Percentiles rank a stretch among this genome's conserved stretches.
phyloP scores from a whole-genome alignment of 495 filamentous ascomycete genomes.

The Penicillium steckii region DNA sequence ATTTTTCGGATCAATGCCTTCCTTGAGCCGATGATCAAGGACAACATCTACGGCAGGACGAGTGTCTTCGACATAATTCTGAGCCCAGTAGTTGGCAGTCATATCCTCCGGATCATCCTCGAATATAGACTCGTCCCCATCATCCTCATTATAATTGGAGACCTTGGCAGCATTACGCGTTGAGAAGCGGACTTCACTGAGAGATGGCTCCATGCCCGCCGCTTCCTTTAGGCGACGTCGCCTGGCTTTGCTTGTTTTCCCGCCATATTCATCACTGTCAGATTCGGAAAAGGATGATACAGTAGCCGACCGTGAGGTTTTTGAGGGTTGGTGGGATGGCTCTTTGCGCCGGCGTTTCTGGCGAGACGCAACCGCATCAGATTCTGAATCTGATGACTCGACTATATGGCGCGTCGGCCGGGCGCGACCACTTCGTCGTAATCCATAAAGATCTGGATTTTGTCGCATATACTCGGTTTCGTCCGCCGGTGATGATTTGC shows the following conservation, averaged over 20 bases:
- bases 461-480: conserved; percentile 82
- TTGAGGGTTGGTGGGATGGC: conserved; percentile 41
- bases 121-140: conserved; percentile 72
- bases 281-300: conserved; percentile 42
- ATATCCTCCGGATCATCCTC: conserved; percentile 62
- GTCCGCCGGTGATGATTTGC: conserved; percentile 67
- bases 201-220: conserved; percentile 57
- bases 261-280: conserved; percentile 69
- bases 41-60: conserved; percentile 84
- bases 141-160: conserved; percentile 85
- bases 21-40: conserved; percentile 77
- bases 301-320: conserved; percentile 45
- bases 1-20: conserved; percentile 58
- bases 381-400: conserved; percentile 70
- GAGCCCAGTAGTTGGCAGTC: conserved; percentile 62
- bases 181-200: conserved; percentile 83
- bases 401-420: conserved; percentile 55
- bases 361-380: conserved; percentile 42
- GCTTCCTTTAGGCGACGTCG: conserved; percentile 62
- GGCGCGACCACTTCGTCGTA: conserved; percentile 79
- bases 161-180: conserved; percentile 82
- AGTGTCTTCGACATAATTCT: conserved; percentile 63
- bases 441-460: conserved; percentile 94
- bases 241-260: conserved; percentile 70
- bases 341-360: conserved; percentile 41